Conservation (phyloP, 345 rosid species). For the Erodium maritimum region DNA sequence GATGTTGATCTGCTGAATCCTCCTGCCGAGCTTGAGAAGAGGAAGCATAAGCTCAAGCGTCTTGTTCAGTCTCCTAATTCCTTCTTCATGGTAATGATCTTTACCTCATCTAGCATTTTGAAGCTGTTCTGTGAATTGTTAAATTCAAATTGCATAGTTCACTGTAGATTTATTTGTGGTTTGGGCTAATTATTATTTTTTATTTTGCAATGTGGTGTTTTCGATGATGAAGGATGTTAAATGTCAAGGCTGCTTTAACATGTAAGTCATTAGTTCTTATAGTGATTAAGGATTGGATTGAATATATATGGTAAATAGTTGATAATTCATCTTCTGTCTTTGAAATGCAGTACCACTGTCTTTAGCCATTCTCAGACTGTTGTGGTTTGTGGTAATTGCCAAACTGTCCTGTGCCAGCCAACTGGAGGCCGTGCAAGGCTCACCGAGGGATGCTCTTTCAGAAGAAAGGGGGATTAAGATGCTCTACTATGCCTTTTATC, state of each 20-base stretch:
- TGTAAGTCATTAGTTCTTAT: not conserved
- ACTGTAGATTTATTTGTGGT: not conserved
- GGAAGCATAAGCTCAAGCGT: slow-evolving; percentile 12
- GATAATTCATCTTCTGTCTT: not conserved
- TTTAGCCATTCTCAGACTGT: not conserved
- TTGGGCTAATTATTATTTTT: not conserved
- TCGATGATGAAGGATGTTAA: not conserved
- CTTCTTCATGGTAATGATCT: slow-evolving; percentile 7
- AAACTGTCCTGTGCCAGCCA: not conserved
- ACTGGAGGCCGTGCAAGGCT: not conserved
- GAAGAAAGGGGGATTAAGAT: not conserved
- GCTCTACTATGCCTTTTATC: not conserved
- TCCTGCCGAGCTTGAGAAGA: slow-evolving; percentile 11
- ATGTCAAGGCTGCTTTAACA: not conserved
- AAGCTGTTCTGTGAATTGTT: too few species aligned
- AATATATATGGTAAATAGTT: not conserved
- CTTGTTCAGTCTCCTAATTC: slow-evolving; percentile 11
- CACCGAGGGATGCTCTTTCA: not conserved
- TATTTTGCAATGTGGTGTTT: not conserved
- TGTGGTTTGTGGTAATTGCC: not conserved
- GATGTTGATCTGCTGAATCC: slow-evolving; percentile 11
- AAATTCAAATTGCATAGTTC: not conserved
- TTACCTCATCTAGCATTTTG: too few species aligned
- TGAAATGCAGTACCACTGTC: not conserved
- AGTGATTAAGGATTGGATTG: not conserved